Evolutionary conservation across 2,329 filamentous ascomycete species (phyloP).

Genomic region (Botryotinia narcissicola): DNA sequence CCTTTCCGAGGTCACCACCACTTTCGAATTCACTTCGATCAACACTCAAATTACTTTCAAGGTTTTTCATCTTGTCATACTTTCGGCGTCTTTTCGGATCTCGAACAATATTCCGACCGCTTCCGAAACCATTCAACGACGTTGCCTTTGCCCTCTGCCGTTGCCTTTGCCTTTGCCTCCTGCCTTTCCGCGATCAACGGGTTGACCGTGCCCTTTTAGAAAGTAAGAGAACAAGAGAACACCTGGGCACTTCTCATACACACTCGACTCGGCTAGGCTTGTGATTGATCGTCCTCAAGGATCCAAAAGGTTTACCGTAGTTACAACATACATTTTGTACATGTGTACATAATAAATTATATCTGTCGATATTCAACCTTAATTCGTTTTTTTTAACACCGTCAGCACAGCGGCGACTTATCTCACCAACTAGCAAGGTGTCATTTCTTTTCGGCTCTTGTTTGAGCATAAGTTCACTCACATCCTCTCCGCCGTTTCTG

Average conservation of each 20-base stretch:
- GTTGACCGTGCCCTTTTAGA: neutral
- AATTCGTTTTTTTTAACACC: neutral
- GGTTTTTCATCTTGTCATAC: neutral
- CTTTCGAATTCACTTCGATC: neutral
- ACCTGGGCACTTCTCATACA: neutral
- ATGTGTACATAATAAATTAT: slow-evolving; percentile 17
- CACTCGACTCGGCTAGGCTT: neutral
- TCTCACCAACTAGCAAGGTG: neutral
- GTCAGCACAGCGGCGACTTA: slow-evolving; percentile 7
- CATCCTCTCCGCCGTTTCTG: neutral
- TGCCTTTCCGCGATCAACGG: neutral
- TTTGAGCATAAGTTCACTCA: slow-evolving; percentile 4
- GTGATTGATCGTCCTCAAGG: slow-evolving; percentile 9
- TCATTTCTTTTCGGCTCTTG: slow-evolving; percentile 29
- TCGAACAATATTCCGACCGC: neutral
- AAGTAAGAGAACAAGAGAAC: slow-evolving; percentile 1
- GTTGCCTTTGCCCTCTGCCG: neutral
- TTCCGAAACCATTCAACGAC: neutral
- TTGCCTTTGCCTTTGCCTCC: neutral
- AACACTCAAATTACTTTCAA: neutral
- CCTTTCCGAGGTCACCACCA: neutral
- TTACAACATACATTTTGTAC: slow-evolving; percentile 14
- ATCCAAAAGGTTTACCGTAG: slow-evolving; percentile 13
- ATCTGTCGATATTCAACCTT: slow-evolving; percentile 5
- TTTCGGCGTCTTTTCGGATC: neutral